Evolutionary conservation across 768 basidiomycete species (phyloP).

Genomic region (Obba rivulosa): DNA sequence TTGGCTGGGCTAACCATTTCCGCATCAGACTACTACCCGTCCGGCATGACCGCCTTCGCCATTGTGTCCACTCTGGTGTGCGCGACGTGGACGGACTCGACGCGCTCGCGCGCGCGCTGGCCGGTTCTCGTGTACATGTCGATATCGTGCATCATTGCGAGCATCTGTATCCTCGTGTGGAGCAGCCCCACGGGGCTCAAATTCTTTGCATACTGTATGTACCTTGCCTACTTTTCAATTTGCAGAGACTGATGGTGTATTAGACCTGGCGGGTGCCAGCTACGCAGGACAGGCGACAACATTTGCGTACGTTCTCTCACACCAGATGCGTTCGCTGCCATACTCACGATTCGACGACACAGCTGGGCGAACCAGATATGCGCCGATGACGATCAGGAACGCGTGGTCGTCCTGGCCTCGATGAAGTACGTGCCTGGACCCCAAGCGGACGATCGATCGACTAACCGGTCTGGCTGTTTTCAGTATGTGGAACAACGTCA

Average conservation of each 20-base stretch:
- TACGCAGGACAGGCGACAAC: constrained; percentile 76
- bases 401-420: constrained; percentile 62
- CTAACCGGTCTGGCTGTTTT: neutral
- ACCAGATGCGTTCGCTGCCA: neutral
- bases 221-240: neutral
- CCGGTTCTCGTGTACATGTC: constrained; percentile 63
- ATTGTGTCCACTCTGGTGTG: constrained; percentile 60
- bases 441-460: neutral
- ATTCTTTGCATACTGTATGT: constrained; percentile 70
- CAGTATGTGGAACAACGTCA: constrained; percentile 65
- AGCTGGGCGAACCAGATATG: constrained; percentile 81
- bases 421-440: constrained; percentile 52
- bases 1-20: neutral
- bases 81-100: constrained; percentile 59
- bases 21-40: constrained; percentile 49
- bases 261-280: constrained; percentile 58
- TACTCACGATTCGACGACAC: neutral
- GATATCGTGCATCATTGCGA: constrained; percentile 44
- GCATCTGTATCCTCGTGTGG: constrained; percentile 59
- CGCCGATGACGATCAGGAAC: constrained; percentile 64
- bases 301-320: constrained; percentile 51
- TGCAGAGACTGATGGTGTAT: neutral
- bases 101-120: constrained; percentile 47
- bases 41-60: constrained; percentile 59
- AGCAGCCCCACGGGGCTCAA: constrained; percentile 54